phyloP scores from a whole-genome alignment of 2,329 filamentous ascomycete species.

The Macroventuria anomochaeta region DNA sequence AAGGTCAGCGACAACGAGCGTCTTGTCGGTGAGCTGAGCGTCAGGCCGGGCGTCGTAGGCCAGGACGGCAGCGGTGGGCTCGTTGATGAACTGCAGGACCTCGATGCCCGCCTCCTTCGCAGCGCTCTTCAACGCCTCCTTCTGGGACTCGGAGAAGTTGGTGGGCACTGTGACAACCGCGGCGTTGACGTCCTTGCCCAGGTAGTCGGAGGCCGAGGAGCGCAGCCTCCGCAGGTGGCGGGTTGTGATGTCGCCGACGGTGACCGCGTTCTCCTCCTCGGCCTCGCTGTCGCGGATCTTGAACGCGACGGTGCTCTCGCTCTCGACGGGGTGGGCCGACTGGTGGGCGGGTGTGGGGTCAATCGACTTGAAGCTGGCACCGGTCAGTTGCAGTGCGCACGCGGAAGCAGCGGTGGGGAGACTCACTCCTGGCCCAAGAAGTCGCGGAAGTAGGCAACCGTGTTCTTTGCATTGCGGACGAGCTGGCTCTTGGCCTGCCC shows the following conservation, averaged over 20 bases:
- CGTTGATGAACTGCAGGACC: slow-evolving; percentile 89
- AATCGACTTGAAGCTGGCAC: slow-evolving; percentile 83
- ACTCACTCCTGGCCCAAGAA: slow-evolving; percentile 90
- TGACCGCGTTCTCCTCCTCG: slow-evolving; percentile 67
- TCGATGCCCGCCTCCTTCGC: slow-evolving; percentile 83
- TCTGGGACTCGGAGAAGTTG: slow-evolving; percentile 88
- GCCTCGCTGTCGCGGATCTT: slow-evolving; percentile 75
- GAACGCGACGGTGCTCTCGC: slow-evolving; percentile 77
- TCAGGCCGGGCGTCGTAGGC: slow-evolving; percentile 90
- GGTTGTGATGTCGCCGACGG: slow-evolving; percentile 80
- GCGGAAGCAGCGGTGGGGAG: neutral
- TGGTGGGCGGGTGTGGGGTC: slow-evolving; percentile 94
- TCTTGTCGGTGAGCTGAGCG: slow-evolving; percentile 79
- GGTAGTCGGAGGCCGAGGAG: slow-evolving; percentile 84
- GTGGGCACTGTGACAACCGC: slow-evolving; percentile 94
- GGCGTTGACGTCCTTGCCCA: slow-evolving; percentile 92
- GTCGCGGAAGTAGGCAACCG: slow-evolving; percentile 93
- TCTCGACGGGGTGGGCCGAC: slow-evolving; percentile 85
- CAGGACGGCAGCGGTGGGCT: slow-evolving; percentile 86
- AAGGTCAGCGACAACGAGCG: slow-evolving; percentile 87
- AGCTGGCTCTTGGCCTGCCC: slow-evolving; percentile 94
- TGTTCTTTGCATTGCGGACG: slow-evolving; percentile 90
- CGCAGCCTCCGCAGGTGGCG: slow-evolving; percentile 84
- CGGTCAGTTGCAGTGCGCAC: slow-evolving; percentile 23
- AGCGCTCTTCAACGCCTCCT: slow-evolving; percentile 76